phyloP scores from a whole-genome alignment of 345 rosid genomes.

The Gossypium longicalyx region DNA sequence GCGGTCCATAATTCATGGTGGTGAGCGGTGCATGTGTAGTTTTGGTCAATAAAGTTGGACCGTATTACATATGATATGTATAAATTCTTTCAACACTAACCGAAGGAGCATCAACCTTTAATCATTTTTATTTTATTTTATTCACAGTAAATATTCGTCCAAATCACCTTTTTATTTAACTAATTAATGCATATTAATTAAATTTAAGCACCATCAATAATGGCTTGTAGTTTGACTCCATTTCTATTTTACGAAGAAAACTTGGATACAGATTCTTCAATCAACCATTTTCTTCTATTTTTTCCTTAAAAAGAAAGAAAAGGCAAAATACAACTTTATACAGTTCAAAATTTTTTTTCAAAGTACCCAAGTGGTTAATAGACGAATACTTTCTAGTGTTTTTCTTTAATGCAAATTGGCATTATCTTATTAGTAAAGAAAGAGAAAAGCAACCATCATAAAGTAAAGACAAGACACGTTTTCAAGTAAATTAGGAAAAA shows the following conservation, averaged over 20 bases:
- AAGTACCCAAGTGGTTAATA: too few species aligned
- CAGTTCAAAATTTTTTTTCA: too few species aligned
- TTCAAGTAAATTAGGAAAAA: too few species aligned
- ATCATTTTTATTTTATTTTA: background rate
- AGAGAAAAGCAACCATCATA: too few species aligned
- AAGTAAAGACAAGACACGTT: too few species aligned
- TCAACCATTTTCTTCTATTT: background rate
- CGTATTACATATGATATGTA: background rate
- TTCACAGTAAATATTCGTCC: background rate
- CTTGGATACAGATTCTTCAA: background rate
- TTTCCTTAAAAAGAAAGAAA: too few species aligned
- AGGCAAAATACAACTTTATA: too few species aligned
- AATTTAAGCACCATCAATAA: background rate
- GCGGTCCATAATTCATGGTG: background rate
- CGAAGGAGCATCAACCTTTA: background rate
- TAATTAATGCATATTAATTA: background rate
- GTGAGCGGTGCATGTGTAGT: background rate
- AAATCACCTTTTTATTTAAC: background rate
- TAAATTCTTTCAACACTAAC: background rate
- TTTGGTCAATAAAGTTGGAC: background rate
- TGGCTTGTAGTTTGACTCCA: background rate
- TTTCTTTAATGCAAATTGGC: too few species aligned
- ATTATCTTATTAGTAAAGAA: too few species aligned
- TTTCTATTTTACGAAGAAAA: background rate
- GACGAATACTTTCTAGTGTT: too few species aligned